Evolutionary conservation across 2,329 filamentous ascomycete genomes (phyloP).

Genomic region (Phaeophleospora eucalypticola): DNA sequence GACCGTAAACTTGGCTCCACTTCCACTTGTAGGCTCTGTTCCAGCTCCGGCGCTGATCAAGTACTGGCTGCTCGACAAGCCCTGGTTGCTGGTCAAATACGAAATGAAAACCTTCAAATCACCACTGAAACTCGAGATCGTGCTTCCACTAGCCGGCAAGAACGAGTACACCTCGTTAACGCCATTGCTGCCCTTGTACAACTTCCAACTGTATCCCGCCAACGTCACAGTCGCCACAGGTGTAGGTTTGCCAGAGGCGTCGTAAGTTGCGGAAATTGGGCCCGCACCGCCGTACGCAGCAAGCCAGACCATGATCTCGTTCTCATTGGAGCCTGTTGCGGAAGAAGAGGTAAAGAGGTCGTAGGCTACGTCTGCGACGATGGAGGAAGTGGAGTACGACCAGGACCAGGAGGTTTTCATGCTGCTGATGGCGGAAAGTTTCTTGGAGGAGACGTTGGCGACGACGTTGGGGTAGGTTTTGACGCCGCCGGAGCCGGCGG

Average conservation of each 20-base stretch:
- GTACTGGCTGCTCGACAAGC: constrained; percentile 47
- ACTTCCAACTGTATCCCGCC: constrained; percentile 51
- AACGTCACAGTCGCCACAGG: constrained; percentile 53
- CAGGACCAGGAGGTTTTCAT: constrained; percentile 45
- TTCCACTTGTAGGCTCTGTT: constrained; percentile 6
- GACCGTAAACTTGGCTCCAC: constrained; percentile 7
- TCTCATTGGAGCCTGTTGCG: constrained; percentile 44
- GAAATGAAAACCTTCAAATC: constrained; percentile 56
- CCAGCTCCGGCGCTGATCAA: constrained; percentile 38
- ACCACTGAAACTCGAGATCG: constrained; percentile 51
- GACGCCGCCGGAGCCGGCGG: constrained; percentile 29
- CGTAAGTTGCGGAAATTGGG: constrained; percentile 55
- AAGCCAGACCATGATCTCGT: constrained; percentile 65
- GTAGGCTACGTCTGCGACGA: constrained; percentile 59
- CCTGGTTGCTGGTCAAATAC: constrained; percentile 51
- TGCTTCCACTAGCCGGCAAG: constrained; percentile 40
- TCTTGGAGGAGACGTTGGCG: constrained; percentile 31
- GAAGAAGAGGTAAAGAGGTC: constrained; percentile 56
- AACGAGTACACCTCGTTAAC: constrained; percentile 58
- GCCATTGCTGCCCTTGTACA: constrained; percentile 56
- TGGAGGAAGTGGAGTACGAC: constrained; percentile 45
- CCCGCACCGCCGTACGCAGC: constrained; percentile 53
- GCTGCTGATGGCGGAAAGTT: constrained; percentile 37
- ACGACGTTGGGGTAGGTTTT: constrained; percentile 43
- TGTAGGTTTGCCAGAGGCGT: constrained; percentile 10